phyloP scores from a whole-genome alignment of 805 yeast genomes.

The Starmerella khaoyaiensis region DNA sequence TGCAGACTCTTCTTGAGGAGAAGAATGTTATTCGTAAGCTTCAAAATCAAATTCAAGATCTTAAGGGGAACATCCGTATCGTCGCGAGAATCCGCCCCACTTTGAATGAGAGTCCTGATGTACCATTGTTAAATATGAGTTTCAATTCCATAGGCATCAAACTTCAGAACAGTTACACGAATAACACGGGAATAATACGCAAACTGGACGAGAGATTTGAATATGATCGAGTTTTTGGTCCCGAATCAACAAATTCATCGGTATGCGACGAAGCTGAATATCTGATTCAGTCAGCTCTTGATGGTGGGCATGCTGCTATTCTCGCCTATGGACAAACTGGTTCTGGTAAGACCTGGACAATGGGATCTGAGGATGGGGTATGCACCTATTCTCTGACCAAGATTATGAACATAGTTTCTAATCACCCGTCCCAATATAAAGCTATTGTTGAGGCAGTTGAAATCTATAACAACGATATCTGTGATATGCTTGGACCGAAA shows the following conservation, averaged over 20 bases:
- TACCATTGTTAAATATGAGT: not conserved
- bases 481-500: conserved; percentile 51
- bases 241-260: conserved; percentile 40
- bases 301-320: conserved; percentile 84
- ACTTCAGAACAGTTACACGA: conserved; percentile 1
- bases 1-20: conserved; percentile 9
- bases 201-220: conserved; percentile 31
- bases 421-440: not conserved
- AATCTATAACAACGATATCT: conserved; percentile 71
- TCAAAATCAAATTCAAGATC: conserved; percentile 67
- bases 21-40: conserved; percentile 37
- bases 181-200: conserved; percentile 4
- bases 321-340: conserved; percentile 98
- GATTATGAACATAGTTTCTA: conserved; percentile 46
- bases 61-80: conserved; percentile 86
- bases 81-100: conserved; percentile 72
- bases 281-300: conserved; percentile 69
- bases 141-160: conserved; percentile 2
- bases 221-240: conserved; percentile 69
- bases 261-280: conserved; percentile 79
- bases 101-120: conserved; percentile 18
- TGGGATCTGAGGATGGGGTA: conserved; percentile 69
- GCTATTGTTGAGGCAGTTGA: conserved; percentile 65
- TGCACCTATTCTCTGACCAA: conserved; percentile 63
- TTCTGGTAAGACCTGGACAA: conserved; percentile 86